Evolutionary conservation across 2,329 filamentous ascomycete genomes (phyloP).

Genomic region (Fusarium verticillioides): DNA sequence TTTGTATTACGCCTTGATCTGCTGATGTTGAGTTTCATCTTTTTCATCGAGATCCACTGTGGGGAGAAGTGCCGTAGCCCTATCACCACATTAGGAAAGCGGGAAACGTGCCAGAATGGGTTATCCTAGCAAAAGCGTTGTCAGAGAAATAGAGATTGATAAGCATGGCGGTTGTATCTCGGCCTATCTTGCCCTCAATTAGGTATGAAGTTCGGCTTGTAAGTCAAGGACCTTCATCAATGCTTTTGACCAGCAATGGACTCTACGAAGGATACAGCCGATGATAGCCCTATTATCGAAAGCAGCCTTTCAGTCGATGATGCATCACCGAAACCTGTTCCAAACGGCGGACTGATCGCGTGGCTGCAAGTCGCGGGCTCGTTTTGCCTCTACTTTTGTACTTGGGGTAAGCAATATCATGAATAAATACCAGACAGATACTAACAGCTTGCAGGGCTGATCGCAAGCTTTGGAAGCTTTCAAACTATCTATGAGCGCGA

Average conservation of each 20-base stretch:
- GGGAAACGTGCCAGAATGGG: background rate
- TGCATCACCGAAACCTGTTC: background rate
- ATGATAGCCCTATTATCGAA: background rate
- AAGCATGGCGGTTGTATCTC: background rate
- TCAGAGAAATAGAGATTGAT: background rate
- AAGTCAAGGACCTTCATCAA: background rate
- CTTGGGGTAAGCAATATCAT: conserved; percentile 30
- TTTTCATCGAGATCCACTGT: background rate
- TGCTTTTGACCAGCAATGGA: background rate
- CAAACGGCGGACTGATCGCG: conserved; percentile 32
- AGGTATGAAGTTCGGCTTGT: background rate
- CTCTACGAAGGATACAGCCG: background rate
- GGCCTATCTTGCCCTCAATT: background rate
- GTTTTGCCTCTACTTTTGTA: conserved; percentile 40
- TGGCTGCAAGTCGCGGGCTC: conserved; percentile 39
- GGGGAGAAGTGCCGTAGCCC: background rate
- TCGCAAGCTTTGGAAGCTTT: conserved; percentile 41
- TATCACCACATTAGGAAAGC: background rate
- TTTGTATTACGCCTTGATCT: background rate
- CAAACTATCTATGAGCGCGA: conserved; percentile 41
- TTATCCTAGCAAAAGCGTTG: background rate
- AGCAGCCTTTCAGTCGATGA: background rate
- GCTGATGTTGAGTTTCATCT: background rate
- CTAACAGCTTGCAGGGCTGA: background rate
- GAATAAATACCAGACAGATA: background rate